Base-by-base conservation (phyloP, 495 filamentous ascomycete species). In the Aspergillus funiculosus region DNA sequence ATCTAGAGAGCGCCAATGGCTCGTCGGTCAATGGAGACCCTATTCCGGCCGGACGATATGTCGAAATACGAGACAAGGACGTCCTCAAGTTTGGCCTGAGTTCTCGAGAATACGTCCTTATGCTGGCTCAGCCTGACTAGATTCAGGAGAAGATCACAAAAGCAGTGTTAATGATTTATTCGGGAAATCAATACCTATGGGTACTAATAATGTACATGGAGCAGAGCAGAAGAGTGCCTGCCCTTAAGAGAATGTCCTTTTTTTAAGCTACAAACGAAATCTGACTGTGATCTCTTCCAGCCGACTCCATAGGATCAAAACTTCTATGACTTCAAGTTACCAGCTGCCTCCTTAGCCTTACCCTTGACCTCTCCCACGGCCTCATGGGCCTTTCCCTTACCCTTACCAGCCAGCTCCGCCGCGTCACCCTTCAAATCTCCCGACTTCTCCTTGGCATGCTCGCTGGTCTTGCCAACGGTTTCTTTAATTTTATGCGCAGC, bases 1-100 rank as follows among this genome's bases (percentile, higher is more conserved):
- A 98, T 67, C 63, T 98, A 31, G 91, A 95, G 56, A 94, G 87
- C 49, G 86, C 87, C 17, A 97, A 98, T 68, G 91, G 92, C 32
- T 95, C 90, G 6, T 75, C 61, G 35, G 72, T 98, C 34, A 94
- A 94, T 58, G 82, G 79, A 42, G 82, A 90, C 32, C 66, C 63
- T 56, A 66, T 92, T 4, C 85, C 86, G 1, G 75, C 69, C 7
- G 83, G 83, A 59, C 74, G 89, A 40, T 98, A 87, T 63, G 64
- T 96, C 29, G 94, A 97, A 63, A 62, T 96, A 41, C 77, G 78
- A 60, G 84, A 91, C 59, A 89, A 88, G 62, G 92, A 98, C 62
- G 77, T 97, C 58, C 61, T 98, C 32, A 77, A 75, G 62, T 95
- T 97, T 67, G 92, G 90, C 13, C 69, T 82, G 39, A 95, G 89